Evolutionary conservation across 805 yeast species (phyloP), one percentile per base, ranked within the genome.

Genomic region (Yamadazyma insecticola): DNA sequence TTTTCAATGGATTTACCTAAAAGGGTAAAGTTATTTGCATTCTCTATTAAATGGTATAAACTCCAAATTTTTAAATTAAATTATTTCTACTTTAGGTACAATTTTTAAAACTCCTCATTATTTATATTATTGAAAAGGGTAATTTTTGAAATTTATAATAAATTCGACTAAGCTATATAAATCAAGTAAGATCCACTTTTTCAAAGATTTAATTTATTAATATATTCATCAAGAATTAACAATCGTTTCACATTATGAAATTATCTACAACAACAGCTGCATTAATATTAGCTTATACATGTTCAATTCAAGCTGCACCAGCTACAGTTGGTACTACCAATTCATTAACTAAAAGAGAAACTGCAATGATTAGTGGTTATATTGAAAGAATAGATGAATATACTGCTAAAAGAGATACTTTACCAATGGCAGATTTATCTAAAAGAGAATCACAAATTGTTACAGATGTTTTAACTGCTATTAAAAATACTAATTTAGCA

Each of bases 401-500:
- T 45, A 43, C 45, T 11, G 50, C 43, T 28, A 61, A 60, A 42
- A 59, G 67, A 52, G 50, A 48, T 28, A 29, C 32, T 17, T 29
- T 40, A 29, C 23, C 39, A 30, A 13, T 40, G 8, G 24, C 38
- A 19, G 63, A 60, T 34, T 39, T 61, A 9, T 47, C 48, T 13
- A 48, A 50, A 24, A 64, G 71, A 59, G 70, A 60, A 34, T 48
- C 48, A 34, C 55, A 57, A 29, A 62, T 60, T 41, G 67, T 64
- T 22, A 64, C 71, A 22, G 60, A 60, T 37, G 51, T 64, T 24
- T 59, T 64, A 45, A 47, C 51, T 16, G 57, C 58, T 24, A 55
- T 64, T 32, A 54, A 58, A 39, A 42, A 52, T 31, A 60, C 70
- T 8, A 43, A 53, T 31, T 50, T 63, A 24, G 67, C 67, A 13